These are phyloP conservation scores for Lachnellula subtilissima DNA, from an alignment of 2,329 filamentous ascomycete species.

Conservation along the genomic window DNA sequence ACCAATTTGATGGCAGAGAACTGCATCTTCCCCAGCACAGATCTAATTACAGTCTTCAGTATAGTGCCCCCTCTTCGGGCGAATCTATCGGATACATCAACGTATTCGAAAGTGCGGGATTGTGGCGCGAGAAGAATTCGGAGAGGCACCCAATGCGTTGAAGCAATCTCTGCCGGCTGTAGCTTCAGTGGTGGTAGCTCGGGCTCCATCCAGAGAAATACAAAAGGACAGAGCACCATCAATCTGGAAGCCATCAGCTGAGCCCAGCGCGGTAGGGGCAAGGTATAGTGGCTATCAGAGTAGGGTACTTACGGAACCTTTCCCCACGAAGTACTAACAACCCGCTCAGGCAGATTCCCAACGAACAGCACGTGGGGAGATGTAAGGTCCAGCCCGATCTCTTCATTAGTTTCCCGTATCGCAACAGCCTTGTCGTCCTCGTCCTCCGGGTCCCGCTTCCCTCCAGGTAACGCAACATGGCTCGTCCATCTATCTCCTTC, in stretches of 20 bases:
- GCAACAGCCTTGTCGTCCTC: constrained; percentile 57
- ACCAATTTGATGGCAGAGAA: constrained; percentile 60
- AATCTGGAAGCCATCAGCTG: constrained; percentile 39
- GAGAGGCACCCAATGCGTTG: constrained; percentile 65
- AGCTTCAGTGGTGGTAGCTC: constrained; percentile 52
- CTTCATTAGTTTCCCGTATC: constrained; percentile 59
- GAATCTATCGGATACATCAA: constrained; percentile 59
- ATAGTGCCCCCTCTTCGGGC: constrained; percentile 51
- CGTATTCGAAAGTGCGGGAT: constrained; percentile 56
- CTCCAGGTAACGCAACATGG: constrained; percentile 64
- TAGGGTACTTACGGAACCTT: constrained; percentile 49
- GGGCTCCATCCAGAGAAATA: constrained; percentile 57
- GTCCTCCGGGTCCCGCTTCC: constrained; percentile 61
- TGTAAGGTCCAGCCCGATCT: constrained; percentile 59
- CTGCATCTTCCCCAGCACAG: constrained; percentile 60
- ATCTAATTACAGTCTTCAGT: constrained; percentile 48
- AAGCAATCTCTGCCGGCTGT: constrained; percentile 65
- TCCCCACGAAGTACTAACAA: constrained; percentile 64
- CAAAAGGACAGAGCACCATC: constrained; percentile 66
- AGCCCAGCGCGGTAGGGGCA: not conserved
- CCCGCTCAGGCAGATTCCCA: constrained; percentile 60
- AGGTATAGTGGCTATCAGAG: not conserved
- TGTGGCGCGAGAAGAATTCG: constrained; percentile 54
- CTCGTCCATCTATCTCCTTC: constrained; percentile 64
- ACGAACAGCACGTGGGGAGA: constrained; percentile 42